Base-by-base conservation (phyloP, 306 rosid species). In the Dryas alaskensis region DNA sequence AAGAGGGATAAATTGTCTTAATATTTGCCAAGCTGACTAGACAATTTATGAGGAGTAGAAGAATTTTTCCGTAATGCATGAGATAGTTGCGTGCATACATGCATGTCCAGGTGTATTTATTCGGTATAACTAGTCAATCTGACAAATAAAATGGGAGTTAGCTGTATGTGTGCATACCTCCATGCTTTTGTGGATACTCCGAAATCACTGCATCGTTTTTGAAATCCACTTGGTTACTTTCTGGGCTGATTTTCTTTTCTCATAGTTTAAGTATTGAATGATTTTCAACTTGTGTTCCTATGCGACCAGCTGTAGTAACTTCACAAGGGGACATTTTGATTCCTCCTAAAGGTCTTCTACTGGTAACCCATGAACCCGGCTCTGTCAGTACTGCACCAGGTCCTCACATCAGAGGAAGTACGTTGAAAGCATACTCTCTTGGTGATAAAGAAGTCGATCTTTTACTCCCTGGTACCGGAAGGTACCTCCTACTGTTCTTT, bases 401-500 rank as follows among this genome's bases (percentile, higher is more conserved):
- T 84, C 90, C 99, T 63, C 99, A 94, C 87, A 88, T 90, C 72
- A 83, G 99, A 86, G 99, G 99, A 73, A 82, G 77, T 54, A 81
- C 89, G 4, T 83, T 94, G 82, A 92, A 90, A 78, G 93, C 96
- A 60, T 89, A 66, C 83, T 89, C 99, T 72, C 83, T 92, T 8
- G 99, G 99, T 62, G 94, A 92, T 83, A 86, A 79, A 79, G 96
- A 92, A 86, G 99, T 80, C 50, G 97, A 94, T 87, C 90, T 94
- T 63, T 82, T 92, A 51, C 87, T 94, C 51, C 99, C 97, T 49
- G 99, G 97, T 42, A 94, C 92, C 25, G 99, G 87, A 80, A 94
- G 99, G 97, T 94, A 82, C 40, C 61, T 73, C 74, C 81, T 58
- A 39, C 57, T 10, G 6, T 14, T n/a, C 1, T 12, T 8, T 27